Percentiles rank a stretch among this genome's conserved stretches.
These are phyloP conservation scores for Solidago caesia DNA, from an alignment of 129 eudicot genomes.

Conservation along the genomic window DNA sequence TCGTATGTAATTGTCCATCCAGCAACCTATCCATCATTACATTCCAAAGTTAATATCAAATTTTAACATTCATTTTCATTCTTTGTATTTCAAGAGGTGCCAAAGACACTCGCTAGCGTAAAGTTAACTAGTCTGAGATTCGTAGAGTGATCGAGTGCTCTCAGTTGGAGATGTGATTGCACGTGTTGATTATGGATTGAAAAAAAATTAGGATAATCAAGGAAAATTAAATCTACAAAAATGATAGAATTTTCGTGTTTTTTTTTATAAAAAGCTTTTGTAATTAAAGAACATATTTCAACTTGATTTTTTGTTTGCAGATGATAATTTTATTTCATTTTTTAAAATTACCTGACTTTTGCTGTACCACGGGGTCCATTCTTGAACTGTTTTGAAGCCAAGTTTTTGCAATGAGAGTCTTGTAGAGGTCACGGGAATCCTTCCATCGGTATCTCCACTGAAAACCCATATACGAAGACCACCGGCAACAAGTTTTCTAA, in stretches of 20 bases:
- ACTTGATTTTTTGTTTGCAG: too few relatives aligned
- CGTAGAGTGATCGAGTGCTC: too few relatives aligned
- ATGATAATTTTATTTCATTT: background rate
- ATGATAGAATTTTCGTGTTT: too few relatives aligned
- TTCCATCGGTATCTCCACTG: constrained; percentile 84
- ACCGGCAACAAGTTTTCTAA: constrained; percentile 51
- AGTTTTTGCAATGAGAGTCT: constrained; percentile 61
- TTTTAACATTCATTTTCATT: background rate
- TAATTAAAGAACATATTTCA: background rate
- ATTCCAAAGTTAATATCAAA: background rate
- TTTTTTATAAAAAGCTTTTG: background rate
- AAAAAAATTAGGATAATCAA: too few relatives aligned
- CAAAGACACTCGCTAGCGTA: too few relatives aligned
- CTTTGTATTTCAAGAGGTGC: background rate
- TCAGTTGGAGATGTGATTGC: too few relatives aligned
- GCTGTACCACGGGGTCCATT: constrained; percentile 88
- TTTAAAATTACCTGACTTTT: constrained; percentile 48
- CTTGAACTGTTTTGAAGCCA: constrained; percentile 55
- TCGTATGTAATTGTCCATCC: constrained; percentile 82
- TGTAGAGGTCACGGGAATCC: constrained; percentile 84
- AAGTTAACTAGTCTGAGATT: too few relatives aligned
- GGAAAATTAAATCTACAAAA: too few relatives aligned
- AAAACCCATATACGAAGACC: constrained; percentile 74
- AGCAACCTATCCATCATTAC: constrained; percentile 49
- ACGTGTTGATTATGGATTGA: too few relatives aligned